Percentiles rank a stretch among this genome's conserved stretches.
These are phyloP conservation scores for Berkeleyomyces basicola DNA, from an alignment of 2,329 filamentous ascomycete species.

Conservation along the genomic window DNA sequence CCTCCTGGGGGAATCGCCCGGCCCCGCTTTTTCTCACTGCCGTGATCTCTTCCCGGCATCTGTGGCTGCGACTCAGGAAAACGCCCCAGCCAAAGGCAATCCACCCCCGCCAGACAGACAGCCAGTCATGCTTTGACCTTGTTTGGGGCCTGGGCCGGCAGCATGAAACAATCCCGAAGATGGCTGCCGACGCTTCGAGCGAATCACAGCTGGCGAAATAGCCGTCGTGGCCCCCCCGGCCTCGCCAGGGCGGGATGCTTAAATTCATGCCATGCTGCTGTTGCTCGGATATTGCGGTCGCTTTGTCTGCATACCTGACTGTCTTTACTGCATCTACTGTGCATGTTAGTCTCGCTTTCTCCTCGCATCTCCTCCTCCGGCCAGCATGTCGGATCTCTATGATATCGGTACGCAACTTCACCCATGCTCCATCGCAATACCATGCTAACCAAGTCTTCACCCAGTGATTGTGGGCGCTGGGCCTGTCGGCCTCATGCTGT, in stretches of 20 bases:
- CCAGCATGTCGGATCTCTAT: conserved; percentile 20
- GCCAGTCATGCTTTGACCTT: neutral
- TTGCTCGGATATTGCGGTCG: no score
- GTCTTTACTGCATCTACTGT: neutral
- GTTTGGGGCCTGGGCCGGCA: neutral
- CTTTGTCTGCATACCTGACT: no score
- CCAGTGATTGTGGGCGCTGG: conserved; percentile 76
- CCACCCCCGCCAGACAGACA: neutral
- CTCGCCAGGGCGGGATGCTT: no score
- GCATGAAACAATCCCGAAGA: neutral
- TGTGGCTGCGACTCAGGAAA: neutral
- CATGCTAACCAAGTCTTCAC: conserved; percentile 16
- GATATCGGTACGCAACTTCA: conserved; percentile 27
- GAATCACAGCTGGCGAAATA: neutral
- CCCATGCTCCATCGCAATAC: conserved; percentile 16
- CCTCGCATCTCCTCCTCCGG: neutral
- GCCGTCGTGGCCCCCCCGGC: neutral
- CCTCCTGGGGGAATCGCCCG: neutral
- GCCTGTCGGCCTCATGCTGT: conserved; percentile 74
- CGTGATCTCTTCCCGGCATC: conserved; percentile 15
- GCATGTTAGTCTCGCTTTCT: neutral
- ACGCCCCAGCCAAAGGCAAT: neutral
- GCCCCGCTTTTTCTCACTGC: conserved; percentile 15
- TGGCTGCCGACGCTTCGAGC: neutral
- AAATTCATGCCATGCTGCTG: no score